These are phyloP conservation scores for Centaurea solstitialis DNA, from an alignment of 129 eudicot species.

Conservation along the genomic window DNA sequence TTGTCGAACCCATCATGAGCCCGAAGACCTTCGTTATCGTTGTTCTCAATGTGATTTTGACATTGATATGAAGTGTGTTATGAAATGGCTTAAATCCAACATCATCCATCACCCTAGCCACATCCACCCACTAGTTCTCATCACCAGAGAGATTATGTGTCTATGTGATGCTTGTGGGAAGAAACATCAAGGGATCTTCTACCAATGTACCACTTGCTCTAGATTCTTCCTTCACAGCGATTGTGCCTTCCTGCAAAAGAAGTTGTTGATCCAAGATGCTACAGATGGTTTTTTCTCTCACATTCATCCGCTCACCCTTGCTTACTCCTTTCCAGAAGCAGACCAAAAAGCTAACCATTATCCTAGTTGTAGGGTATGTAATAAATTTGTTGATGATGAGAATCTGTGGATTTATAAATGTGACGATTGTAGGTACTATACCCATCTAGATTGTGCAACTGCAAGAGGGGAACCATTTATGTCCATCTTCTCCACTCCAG, in stretches of 20 bases:
- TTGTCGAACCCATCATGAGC: not conserved
- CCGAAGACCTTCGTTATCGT: not conserved
- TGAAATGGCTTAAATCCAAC: not conserved
- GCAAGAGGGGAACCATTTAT: not conserved
- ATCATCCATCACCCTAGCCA: not conserved
- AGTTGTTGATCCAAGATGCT: not conserved
- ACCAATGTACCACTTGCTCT: not conserved
- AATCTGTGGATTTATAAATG: conserved; percentile 9
- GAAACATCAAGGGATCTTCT: not conserved
- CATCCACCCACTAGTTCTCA: not conserved
- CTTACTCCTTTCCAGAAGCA: not conserved
- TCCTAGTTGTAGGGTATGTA: not conserved
- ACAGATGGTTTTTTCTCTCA: not conserved
- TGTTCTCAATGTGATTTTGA: not conserved
- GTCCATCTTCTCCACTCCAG: not conserved
- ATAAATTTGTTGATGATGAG: not conserved
- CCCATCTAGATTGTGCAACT: not conserved
- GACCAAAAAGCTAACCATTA: not conserved
- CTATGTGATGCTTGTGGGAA: conserved; percentile 4
- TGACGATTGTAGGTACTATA: not conserved
- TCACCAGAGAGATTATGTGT: not conserved
- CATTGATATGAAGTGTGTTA: not conserved
- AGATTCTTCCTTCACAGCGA: not conserved
- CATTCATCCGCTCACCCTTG: not conserved
- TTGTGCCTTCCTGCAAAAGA: not conserved